Evolutionary conservation across 1,284 basidiomycete genomes (phyloP), one percentile per base, ranked within the genome.

Genomic region (Pseudozyma tsukubaensis): DNA sequence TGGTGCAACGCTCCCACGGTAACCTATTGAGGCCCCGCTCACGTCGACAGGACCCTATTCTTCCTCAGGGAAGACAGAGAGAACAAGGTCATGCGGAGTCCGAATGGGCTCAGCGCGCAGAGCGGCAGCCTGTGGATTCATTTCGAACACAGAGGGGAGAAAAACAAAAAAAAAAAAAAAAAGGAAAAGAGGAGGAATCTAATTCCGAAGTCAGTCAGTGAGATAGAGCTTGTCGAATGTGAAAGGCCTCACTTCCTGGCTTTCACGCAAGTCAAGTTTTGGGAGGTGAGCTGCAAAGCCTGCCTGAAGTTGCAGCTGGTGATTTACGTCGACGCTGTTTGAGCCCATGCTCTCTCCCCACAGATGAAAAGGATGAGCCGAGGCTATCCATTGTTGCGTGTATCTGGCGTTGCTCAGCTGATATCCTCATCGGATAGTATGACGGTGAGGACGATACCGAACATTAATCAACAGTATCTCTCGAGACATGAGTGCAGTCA

Each of bases 151-250:
- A 48, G 24, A 13, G 39, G 19, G 18, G 14, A 47, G 8, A 3
- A 14, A 14, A 19, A 47, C n/a, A 49, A n/a, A 34, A 52, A 52
- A 43, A 52, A 6, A 34, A 52, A 40, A 36, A 24, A 43, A 16
- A 10, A 16, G 34, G 42, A n/a, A 29, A 52, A 52, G 29, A 34
- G 32, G 35, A 49, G 18, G 19, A 21, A 12, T 10, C 36, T 32
- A 50, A 50, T 36, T 9, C 9, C 11, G 21, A 52, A 40, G 43
- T 21, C 29, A 32, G 14, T 48, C 24, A 21, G 1, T 34, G 8
- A 34, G 45, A n/a, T 40, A 13, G 45, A 32, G 24, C 45, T 21
- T 21, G 10, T 9, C 8, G 34, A 16, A 10, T 48, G 45, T 48
- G n/a, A 52, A 18, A 19, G 6, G 21, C 19, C 24, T 5, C 29